phyloP scores from a whole-genome alignment of 176 grass and related monocot genomes.

The Ensete ventricosum region DNA sequence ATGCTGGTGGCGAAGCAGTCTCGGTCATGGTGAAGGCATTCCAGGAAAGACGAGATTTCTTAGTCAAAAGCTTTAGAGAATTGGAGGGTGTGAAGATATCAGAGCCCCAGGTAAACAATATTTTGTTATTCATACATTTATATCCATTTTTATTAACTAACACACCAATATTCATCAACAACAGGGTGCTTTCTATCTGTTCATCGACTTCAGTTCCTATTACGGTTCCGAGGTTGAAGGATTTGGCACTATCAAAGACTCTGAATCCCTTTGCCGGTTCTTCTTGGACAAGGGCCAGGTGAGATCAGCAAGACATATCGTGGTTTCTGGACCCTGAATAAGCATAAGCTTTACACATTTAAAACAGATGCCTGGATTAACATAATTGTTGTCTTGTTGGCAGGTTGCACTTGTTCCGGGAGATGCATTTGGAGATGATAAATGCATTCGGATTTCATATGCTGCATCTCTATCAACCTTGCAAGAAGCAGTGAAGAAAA shows the following conservation, averaged over 20 bases:
- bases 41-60: conserved; percentile 69
- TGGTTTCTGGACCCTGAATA: background rate
- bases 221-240: conserved; percentile 74
- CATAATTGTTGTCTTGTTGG: background rate
- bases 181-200: conserved; percentile 91
- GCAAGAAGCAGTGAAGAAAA: conserved; percentile 53
- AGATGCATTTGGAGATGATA: conserved; percentile 86
- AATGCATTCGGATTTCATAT: conserved; percentile 70
- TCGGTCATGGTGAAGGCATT: conserved; percentile 91
- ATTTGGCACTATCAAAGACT: conserved; percentile 59
- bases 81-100: conserved; percentile 71
- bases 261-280: conserved; percentile 78
- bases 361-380: background rate
- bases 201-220: conserved; percentile 84
- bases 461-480: conserved; percentile 71
- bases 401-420: conserved; percentile 88
- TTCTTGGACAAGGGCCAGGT: conserved; percentile 80
- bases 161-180: background rate
- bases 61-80: conserved; percentile 65
- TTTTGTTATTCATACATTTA: background rate
- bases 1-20: conserved; percentile 79
- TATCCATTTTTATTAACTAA: background rate
- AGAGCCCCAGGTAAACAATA: conserved; percentile 58
- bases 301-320: background rate
- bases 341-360: background rate